Conservation (phyloP, 2,329 filamentous ascomycete genomes). For the Trichophaea hybrida region DNA sequence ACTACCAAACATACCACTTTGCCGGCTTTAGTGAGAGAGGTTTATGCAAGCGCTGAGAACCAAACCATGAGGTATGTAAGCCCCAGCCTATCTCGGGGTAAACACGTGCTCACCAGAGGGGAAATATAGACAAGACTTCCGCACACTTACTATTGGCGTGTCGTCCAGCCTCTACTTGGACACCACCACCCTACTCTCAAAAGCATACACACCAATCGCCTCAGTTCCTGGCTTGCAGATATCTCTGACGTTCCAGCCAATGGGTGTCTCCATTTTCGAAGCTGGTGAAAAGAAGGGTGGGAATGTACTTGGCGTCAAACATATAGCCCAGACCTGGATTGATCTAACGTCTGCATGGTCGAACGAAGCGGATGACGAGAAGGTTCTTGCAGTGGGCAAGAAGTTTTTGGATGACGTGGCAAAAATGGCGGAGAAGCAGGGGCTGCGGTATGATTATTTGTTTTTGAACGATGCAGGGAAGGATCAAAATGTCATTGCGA, state of each 20-base stretch:
- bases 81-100: neutral
- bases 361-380: conserved; percentile 29
- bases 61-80: neutral
- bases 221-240: neutral
- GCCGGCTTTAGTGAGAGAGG: neutral
- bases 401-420: conserved; percentile 27
- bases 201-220: neutral
- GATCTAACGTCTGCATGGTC: conserved; percentile 27
- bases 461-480: conserved; percentile 38
- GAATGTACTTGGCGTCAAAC: conserved; percentile 31
- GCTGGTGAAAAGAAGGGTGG: conserved; percentile 30
- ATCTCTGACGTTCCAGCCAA: conserved; percentile 32
- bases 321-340: conserved; percentile 26
- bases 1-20: neutral
- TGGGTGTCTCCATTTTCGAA: conserved; percentile 31
- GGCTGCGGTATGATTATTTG: conserved; percentile 31
- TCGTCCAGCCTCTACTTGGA: conserved; percentile 7
- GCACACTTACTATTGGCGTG: conserved; percentile 2
- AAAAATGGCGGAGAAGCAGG: conserved; percentile 27
- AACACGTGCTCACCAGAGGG: neutral
- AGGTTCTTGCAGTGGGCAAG: conserved; percentile 28
- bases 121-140: conserved; percentile 2
- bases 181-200: neutral
- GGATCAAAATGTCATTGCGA: conserved; percentile 33
- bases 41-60: neutral